A percentile compares a stretch with the other conserved stretches of the same genome.
phyloP scores from a whole-genome alignment of 2,329 filamentous ascomycete genomes.

The Pestalotiopsis sp. region DNA sequence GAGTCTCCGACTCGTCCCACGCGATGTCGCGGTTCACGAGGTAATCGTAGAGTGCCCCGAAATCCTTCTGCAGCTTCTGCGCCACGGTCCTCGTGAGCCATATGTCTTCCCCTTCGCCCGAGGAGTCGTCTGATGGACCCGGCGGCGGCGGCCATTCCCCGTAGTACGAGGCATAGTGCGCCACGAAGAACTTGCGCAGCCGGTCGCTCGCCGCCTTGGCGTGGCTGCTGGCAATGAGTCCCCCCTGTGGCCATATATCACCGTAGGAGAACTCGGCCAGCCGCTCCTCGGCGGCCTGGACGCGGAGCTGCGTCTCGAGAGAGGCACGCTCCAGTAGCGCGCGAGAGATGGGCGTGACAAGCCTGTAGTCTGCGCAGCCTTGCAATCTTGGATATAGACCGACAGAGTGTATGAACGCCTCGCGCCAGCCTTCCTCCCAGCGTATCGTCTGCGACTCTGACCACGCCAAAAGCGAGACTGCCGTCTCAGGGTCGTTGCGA shows the following conservation, averaged over 20 bases:
- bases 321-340: conserved; percentile 64
- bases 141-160: conserved; percentile 63
- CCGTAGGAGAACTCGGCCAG: conserved; percentile 61
- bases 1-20: conserved; percentile 66
- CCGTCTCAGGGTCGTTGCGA: conserved; percentile 60
- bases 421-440: conserved; percentile 69
- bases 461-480: conserved; percentile 66
- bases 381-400: conserved; percentile 64
- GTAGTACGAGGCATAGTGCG: conserved; percentile 58
- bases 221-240: conserved; percentile 33
- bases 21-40: conserved; percentile 67
- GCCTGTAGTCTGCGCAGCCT: conserved; percentile 55
- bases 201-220: conserved; percentile 60
- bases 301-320: conserved; percentile 63
- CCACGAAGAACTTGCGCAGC: conserved; percentile 61
- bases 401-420: conserved; percentile 67
- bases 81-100: conserved; percentile 66
- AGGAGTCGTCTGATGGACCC: conserved; percentile 23
- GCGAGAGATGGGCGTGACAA: conserved; percentile 62
- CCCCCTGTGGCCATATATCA: conserved; percentile 59
- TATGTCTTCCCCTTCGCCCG: conserved; percentile 43
- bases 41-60: conserved; percentile 71
- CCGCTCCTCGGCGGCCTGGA: conserved; percentile 64
- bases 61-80: conserved; percentile 63
- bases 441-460: conserved; percentile 62